Conservation (phyloP, 2,329 filamentous ascomycete species). For the Verticillium tricorpus region DNA sequence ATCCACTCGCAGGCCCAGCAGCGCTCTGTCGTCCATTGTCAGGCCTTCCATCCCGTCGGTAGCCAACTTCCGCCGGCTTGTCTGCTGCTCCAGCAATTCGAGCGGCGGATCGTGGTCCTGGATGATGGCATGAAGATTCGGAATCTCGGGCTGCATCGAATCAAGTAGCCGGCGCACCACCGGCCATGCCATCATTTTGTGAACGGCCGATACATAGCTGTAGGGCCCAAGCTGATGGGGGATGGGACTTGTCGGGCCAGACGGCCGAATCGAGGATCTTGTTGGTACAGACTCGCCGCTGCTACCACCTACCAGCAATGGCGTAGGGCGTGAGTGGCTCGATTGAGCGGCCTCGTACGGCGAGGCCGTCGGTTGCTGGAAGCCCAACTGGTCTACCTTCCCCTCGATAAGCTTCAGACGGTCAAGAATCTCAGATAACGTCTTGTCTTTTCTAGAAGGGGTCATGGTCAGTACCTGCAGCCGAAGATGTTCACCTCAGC, state of each 20-base stretch:
- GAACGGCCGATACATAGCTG: conserved; percentile 7
- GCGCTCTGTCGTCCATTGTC: conserved; percentile 1
- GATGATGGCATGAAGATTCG: conserved; percentile 4
- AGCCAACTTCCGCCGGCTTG: conserved; percentile 1
- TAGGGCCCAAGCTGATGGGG: background rate
- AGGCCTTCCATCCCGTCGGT: conserved; percentile 5
- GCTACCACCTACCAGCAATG: background rate
- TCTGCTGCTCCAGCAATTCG: conserved; percentile 7
- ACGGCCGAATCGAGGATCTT: conserved; percentile 13
- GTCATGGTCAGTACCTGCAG: background rate
- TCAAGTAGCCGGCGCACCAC: conserved; percentile 11
- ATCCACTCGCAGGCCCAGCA: background rate
- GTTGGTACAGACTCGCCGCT: conserved; percentile 7
- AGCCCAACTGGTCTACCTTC: conserved; percentile 45
- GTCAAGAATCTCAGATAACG: conserved; percentile 56
- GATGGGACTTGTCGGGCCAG: background rate
- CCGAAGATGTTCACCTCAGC: conserved; percentile 5
- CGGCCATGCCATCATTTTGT: conserved; percentile 12
- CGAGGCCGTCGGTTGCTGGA: conserved; percentile 19
- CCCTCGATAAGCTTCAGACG: conserved; percentile 48
- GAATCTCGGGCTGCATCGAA: conserved; percentile 3
- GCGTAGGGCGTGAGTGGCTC: background rate
- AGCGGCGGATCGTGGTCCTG: conserved; percentile 4
- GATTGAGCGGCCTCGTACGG: background rate
- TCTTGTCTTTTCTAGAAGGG: conserved; percentile 55